Evolutionary conservation across 108 stramenopile genomes (phyloP).

Genomic region (Cyclostephanos invisitatus): DNA sequence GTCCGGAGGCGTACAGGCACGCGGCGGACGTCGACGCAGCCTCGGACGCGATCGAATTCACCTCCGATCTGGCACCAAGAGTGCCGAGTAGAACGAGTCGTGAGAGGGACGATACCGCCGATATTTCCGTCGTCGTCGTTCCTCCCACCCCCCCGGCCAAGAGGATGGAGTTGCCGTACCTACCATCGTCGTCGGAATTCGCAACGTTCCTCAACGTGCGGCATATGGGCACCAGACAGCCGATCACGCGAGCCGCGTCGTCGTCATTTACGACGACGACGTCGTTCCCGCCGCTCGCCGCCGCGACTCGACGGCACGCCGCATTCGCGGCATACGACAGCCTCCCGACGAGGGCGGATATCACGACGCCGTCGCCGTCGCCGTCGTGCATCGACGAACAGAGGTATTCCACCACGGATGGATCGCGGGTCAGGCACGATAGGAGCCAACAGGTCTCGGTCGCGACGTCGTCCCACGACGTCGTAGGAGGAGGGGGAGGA

Average conservation of each 20-base stretch:
- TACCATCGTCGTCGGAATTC: constrained; percentile 4
- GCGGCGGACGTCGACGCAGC: constrained; percentile 29
- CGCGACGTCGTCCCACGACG: constrained; percentile 30
- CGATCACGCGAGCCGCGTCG: background rate
- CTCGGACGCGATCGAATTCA: constrained; percentile 22
- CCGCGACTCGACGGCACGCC: constrained; percentile 2
- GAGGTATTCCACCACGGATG: constrained; percentile 10
- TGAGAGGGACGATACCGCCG: constrained; percentile 16
- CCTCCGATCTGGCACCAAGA: constrained; percentile 22
- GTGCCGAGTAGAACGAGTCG: constrained; percentile 24
- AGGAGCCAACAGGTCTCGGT: constrained; percentile 44
- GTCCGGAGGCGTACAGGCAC: constrained; percentile 19
- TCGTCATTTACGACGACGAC: background rate
- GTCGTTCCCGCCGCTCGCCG: background rate
- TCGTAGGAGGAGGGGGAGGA: background rate
- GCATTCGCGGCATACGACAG: constrained; percentile 23
- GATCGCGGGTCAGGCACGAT: constrained; percentile 21
- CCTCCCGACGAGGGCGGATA: constrained; percentile 1
- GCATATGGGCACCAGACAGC: constrained; percentile 26
- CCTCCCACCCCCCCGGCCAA: background rate
- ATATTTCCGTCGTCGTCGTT: background rate
- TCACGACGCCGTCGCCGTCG: background rate
- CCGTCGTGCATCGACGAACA: constrained; percentile 1
- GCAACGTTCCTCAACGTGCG: constrained; percentile 34
- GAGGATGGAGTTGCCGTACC: constrained; percentile 9